phyloP scores from a whole-genome alignment of 345 rosid genomes.

The Trapa incisa region DNA sequence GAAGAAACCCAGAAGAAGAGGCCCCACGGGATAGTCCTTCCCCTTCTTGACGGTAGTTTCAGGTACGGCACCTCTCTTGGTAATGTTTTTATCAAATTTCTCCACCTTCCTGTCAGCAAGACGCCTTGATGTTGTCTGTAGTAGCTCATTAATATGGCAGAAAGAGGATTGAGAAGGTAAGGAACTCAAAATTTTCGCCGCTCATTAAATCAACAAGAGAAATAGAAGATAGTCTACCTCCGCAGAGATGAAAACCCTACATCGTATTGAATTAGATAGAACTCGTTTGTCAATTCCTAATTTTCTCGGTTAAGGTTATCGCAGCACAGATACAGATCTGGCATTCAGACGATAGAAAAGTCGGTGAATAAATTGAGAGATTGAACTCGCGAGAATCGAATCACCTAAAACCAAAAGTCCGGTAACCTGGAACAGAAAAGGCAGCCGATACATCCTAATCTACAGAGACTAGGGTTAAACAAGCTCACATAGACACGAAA shows the following conservation, averaged over 20 bases:
- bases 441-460: no score
- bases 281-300: no score
- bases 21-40: slow-evolving; percentile 85
- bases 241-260: neutral
- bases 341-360: no score
- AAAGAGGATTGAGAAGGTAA: neutral
- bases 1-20: slow-evolving; percentile 88
- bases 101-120: slow-evolving; percentile 73
- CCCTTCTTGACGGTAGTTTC: slow-evolving; percentile 73
- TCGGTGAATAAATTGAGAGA: no score
- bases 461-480: no score
- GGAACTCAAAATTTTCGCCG: neutral
- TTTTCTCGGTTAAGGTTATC: no score
- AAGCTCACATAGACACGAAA: no score
- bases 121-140: slow-evolving; percentile 83
- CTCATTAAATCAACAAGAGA: neutral
- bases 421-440: no score
- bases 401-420: no score
- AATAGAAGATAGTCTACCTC: neutral
- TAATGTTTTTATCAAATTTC: slow-evolving; percentile 79
- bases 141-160: neutral
- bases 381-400: no score
- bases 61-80: slow-evolving; percentile 77
- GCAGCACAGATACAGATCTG: no score
- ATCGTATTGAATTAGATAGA: neutral